Conservation (phyloP, 179 eudicot species). For the Beta lomatogona region DNA sequence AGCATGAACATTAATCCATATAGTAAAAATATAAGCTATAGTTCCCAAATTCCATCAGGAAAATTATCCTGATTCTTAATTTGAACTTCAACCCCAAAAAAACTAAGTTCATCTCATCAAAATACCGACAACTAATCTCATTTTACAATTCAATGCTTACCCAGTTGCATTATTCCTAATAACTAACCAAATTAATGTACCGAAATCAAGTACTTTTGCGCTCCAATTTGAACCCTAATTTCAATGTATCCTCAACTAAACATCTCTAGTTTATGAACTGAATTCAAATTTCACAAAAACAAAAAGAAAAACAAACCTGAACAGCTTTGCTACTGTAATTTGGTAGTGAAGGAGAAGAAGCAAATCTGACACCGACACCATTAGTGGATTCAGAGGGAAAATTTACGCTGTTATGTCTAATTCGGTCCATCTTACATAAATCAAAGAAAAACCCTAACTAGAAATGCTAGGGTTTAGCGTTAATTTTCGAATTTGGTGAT, state of each 20-base stretch:
- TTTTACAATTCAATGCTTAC: not conserved
- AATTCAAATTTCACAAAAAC: not conserved
- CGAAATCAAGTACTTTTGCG: no score
- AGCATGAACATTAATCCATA: not conserved
- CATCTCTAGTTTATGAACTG: not conserved
- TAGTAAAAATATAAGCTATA: not conserved
- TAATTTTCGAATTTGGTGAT: slow-evolving; percentile 7
- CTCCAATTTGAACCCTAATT: not conserved
- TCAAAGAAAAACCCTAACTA: slow-evolving; percentile 35
- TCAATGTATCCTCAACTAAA: not conserved
- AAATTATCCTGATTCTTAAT: not conserved
- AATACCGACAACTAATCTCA: not conserved
- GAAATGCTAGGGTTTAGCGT: slow-evolving; percentile 32
- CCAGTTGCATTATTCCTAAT: not conserved
- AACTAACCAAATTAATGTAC: not conserved
- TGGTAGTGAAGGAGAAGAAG: slow-evolving; percentile 13
- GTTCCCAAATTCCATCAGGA: not conserved
- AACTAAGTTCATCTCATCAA: not conserved
- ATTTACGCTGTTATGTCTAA: slow-evolving; percentile 1
- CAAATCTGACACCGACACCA: slow-evolving; percentile 27
- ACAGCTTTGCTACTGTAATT: slow-evolving; percentile 33
- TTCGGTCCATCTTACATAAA: slow-evolving; percentile 28
- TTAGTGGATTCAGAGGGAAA: slow-evolving; percentile 21
- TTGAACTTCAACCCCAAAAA: not conserved
- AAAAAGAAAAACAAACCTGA: slow-evolving; percentile 29